phyloP scores from a whole-genome alignment of 1,139 yeast genomes.

The Candida sp. region DNA sequence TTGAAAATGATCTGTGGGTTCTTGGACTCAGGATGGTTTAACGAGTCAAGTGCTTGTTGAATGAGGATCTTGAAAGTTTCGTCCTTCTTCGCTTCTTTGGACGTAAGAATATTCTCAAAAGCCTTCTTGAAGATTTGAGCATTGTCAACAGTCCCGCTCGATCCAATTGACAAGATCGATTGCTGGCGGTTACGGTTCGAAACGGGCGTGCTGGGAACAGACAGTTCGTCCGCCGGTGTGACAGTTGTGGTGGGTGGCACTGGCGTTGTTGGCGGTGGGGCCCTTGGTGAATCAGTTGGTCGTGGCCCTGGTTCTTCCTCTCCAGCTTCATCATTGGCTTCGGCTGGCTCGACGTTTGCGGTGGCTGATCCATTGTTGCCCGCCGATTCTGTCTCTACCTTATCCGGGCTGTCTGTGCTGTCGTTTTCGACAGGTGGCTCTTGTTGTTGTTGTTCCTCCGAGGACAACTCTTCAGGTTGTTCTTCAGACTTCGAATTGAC shows the following conservation, averaged over 20 bases:
- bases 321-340: neutral
- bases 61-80: constrained; percentile 32
- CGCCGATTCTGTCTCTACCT: neutral
- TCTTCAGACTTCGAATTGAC: neutral
- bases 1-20: constrained; percentile 43
- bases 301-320: neutral
- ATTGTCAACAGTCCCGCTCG: constrained; percentile 38
- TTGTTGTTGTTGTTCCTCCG: neutral
- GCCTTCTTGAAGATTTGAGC: constrained; percentile 42
- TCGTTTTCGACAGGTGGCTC: neutral
- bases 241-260: constrained; percentile 5
- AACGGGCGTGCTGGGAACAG: neutral
- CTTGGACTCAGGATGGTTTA: constrained; percentile 29
- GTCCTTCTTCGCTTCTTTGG: constrained; percentile 48
- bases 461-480: neutral
- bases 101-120: constrained; percentile 35
- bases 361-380: constrained; percentile 3
- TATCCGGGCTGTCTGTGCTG: neutral
- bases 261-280: constrained; percentile 1
- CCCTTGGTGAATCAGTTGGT: constrained; percentile 1
- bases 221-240: constrained; percentile 6
- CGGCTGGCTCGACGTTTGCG: neutral
- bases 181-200: constrained; percentile 19
- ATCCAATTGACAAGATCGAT: constrained; percentile 25
- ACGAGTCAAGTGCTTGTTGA: constrained; percentile 41